Evolutionary conservation across 805 yeast species (phyloP), one percentile per base, ranked within the genome.

Genomic region (Lachancea sp.): DNA sequence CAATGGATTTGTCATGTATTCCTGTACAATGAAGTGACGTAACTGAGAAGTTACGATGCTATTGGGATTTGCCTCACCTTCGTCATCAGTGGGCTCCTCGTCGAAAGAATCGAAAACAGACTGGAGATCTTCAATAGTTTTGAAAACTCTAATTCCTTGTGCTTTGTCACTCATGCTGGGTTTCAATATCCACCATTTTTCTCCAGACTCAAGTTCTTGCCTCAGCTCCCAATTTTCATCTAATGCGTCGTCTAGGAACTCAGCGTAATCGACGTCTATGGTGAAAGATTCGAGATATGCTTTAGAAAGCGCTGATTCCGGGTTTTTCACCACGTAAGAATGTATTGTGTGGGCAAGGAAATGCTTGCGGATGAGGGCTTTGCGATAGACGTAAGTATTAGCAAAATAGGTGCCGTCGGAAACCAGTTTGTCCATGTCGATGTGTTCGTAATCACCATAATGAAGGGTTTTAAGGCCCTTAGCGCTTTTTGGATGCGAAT

Each of bases 161-260:
- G 96, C 99, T 60, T 91, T 82, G 60, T 93, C 99, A 57, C 95
- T 85, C 96, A 93, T 89, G 51, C 95, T 81, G 13, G 99, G 99
- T 60, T 93, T 93, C 60, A 93, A 72, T 32, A 93, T 93, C 90
- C 95, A 91, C 38, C 82, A 77, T 52, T 75, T 78, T 17, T 60
- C 55, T 12, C 48, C 48, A 10, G 64, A 61, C 48, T 81, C 82
- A 29, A 93, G 68, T 53, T 85, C 96, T 42, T 82, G 83, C 47
- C 95, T 69, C 41, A 93, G 70, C 58, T 91, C 99, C 69, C 85
- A 90, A 32, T 85, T 81, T 56, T 93, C 99, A 62, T 91, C 98
- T 38, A 93, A 70, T 0, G 96, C 76, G 60, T 93, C 99, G 56
- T 93, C 98, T 41, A 93, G 68, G 56, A 93, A 93, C 62, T 93